phyloP scores from a whole-genome alignment of 2,329 filamentous ascomycete genomes.

The Xylaria hypoxylon region DNA sequence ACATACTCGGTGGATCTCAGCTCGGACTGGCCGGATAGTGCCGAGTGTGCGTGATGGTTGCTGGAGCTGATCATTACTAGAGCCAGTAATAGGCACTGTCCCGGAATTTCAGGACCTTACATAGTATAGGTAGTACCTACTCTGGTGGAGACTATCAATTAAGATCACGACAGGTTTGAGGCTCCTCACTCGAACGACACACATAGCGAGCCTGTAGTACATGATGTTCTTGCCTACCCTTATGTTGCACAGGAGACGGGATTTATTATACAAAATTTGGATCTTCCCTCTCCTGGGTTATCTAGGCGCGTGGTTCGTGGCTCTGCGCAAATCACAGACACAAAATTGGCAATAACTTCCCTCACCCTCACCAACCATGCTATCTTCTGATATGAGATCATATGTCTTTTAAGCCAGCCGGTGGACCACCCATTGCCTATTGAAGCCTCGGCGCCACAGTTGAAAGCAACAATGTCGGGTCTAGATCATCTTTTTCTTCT shows the following conservation, averaged over 20 bases:
- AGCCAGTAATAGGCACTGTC: background rate
- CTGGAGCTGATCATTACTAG: slow-evolving; percentile 25
- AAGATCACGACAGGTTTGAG: slow-evolving; percentile 16
- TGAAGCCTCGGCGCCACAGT: background rate
- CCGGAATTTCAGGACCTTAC: no score
- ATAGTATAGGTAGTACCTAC: background rate
- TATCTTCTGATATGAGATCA: background rate
- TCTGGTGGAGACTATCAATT: background rate
- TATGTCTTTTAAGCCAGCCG: background rate
- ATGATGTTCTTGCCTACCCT: background rate
- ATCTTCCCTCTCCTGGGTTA: no score
- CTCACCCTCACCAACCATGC: no score
- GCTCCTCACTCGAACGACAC: slow-evolving; percentile 10
- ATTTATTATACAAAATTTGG: background rate
- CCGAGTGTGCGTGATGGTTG: background rate
- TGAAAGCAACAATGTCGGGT: slow-evolving; percentile 7
- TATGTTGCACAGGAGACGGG: background rate
- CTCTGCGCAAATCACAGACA: background rate
- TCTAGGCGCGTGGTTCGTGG: background rate
- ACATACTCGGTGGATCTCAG: background rate
- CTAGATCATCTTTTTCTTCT: slow-evolving; percentile 14
- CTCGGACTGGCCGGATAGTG: slow-evolving; percentile 17
- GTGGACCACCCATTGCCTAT: background rate
- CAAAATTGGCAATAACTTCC: no score
- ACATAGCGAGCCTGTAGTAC: background rate